Evolutionary conservation across 2,329 filamentous ascomycete genomes (phyloP), one percentile per base, ranked within the genome.

Genomic region (Xylaria sp.): DNA sequence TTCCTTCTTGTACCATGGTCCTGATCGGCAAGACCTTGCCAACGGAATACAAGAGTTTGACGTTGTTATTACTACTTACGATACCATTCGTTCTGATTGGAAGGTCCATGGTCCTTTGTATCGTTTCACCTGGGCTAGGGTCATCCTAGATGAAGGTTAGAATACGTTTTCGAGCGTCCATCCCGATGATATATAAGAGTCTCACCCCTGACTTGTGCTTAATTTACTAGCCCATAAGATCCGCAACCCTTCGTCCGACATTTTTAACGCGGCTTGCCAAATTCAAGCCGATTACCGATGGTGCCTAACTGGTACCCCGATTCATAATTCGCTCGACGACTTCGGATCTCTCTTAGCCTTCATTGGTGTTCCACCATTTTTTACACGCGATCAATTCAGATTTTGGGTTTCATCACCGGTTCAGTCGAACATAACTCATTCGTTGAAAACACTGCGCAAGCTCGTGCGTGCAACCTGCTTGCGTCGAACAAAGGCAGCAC

Each of bases 241-340:
- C 11, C 71, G 78, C 11, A 74, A 74, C 29, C 65, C 70, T 9
- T 65, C 62, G 0, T 72, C 75, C 0, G 55, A 76, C 47, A 62
- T 67, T 6, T 77, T 76, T 33, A 61, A 65, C 17, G 75, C 76
- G 0, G 67, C 69, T 19, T 64, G 62, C 41, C 25, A 41, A 7
- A 57, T 76, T 15, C 58, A 55, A 2, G 70, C 76, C 0, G 37
- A 53, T 1, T 64, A 69, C 23, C 69, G 76, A 2, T 80, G 77
- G 78, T 79, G 76, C 52, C 67, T 80, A 3, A 79, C 76, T 0
- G 78, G 77, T 7, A 80, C 78, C 0, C 78, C 77, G 0, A 76
- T 80, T 2, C 76, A 78, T 3, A 79, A 80, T 51, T 69, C 68
- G 0, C 67, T 81, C 0, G 74, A 79, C 19, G 77, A 80, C 60